phyloP scores from a whole-genome alignment of 768 basidiomycete genomes.

The Russula ochroleuca region DNA sequence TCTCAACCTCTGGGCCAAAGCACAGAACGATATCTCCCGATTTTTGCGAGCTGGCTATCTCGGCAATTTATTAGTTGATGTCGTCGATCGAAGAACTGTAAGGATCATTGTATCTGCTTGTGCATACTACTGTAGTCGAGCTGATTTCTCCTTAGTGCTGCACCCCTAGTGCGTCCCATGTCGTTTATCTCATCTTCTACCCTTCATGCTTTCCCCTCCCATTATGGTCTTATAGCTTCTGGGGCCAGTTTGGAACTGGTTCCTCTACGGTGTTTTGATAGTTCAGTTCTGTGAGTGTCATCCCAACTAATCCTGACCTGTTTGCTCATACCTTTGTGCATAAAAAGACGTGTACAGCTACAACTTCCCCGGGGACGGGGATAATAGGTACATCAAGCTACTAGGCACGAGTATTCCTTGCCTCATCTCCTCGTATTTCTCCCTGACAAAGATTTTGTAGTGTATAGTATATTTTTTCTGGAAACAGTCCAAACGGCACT shows the following conservation, averaged over 20 bases:
- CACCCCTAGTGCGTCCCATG: constrained; percentile 10
- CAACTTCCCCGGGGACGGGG: constrained; percentile 17
- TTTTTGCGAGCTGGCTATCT: background rate
- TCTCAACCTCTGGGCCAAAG: background rate
- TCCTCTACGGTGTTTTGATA: constrained; percentile 31
- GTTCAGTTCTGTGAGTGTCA: constrained; percentile 33
- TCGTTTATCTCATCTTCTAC: no score
- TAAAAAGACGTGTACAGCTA: constrained; percentile 17
- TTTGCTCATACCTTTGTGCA: background rate
- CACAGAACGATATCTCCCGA: background rate
- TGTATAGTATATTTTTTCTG: constrained; percentile 30
- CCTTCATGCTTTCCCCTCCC: background rate
- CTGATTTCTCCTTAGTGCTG: constrained; percentile 6
- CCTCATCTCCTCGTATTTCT: background rate
- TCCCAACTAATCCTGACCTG: no score
- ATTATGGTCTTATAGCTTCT: no score
- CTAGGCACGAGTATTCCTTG: constrained; percentile 5
- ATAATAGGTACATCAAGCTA: constrained; percentile 5
- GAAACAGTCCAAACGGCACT: constrained; percentile 32
- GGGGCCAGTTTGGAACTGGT: constrained; percentile 29
- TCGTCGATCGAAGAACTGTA: constrained; percentile 4
- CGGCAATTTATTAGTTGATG: background rate
- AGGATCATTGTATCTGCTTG: background rate
- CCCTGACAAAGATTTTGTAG: constrained; percentile 20
- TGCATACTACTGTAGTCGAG: background rate